phyloP scores from a whole-genome alignment of 2,329 filamentous ascomycete species.

The Pseudocercospora vitis region DNA sequence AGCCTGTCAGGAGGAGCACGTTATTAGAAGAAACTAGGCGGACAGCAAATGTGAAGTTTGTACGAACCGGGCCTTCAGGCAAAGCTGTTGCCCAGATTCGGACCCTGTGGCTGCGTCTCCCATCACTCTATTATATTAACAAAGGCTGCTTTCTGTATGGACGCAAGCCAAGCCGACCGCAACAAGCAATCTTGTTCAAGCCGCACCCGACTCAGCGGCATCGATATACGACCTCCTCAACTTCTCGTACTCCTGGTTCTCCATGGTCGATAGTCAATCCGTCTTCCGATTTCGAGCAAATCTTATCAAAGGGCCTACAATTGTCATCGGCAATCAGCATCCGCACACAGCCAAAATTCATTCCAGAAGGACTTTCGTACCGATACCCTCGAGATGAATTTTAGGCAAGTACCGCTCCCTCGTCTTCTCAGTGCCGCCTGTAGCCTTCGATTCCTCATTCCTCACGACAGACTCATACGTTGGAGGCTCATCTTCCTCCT shows the following conservation, averaged over 20 bases:
- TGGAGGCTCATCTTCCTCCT: not conserved
- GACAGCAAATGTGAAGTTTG: no score
- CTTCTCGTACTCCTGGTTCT: not conserved
- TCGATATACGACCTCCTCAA: not conserved
- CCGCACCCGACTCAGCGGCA: not conserved
- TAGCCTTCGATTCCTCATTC: not conserved
- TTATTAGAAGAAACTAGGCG: no score
- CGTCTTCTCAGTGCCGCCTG: not conserved
- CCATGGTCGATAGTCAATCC: slow-evolving; percentile 1
- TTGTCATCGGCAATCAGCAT: not conserved
- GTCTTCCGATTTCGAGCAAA: not conserved
- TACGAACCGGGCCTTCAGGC: no score
- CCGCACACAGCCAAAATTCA: not conserved
- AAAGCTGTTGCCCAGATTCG: no score
- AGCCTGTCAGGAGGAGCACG: no score
- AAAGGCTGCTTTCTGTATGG: no score
- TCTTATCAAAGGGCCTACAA: not conserved
- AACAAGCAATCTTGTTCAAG: no score
- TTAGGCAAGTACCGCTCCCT: not conserved
- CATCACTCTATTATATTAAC: no score
- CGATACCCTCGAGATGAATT: not conserved
- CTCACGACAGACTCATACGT: not conserved
- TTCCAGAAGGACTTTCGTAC: not conserved
- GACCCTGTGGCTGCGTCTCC: no score
- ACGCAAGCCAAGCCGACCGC: no score